Conservation (phyloP, 192 early-diverging fungal genomes). For the Podochytrium sp. region DNA sequence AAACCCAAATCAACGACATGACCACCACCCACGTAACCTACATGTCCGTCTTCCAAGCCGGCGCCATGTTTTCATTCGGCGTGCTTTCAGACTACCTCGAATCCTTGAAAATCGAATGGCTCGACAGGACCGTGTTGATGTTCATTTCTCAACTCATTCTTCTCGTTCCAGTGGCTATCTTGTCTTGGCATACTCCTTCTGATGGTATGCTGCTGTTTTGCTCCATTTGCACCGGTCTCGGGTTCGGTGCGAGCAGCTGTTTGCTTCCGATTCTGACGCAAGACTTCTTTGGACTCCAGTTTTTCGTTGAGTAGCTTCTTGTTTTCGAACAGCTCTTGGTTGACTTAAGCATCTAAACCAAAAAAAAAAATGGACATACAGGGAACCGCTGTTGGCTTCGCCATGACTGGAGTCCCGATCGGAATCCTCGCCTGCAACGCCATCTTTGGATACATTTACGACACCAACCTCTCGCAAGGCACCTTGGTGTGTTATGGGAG, state of each 20-base stretch:
- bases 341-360: too few relatives aligned
- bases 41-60: slow-evolving; percentile 33
- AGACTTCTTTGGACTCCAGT: slow-evolving; percentile 37
- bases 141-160: slow-evolving; percentile 13
- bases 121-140: slow-evolving; percentile 35
- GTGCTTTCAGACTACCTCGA: slow-evolving; percentile 17
- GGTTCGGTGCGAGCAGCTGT: slow-evolving; percentile 35
- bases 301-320: slow-evolving; percentile 27
- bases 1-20: background rate
- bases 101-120: background rate
- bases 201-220: slow-evolving; percentile 1
- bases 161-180: slow-evolving; percentile 1
- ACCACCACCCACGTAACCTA: slow-evolving; percentile 34
- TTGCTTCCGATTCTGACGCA: slow-evolving; percentile 35
- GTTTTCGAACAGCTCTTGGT: too few relatives aligned
- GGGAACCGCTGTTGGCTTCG: slow-evolving; percentile 42
- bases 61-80: slow-evolving; percentile 21
- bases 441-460: slow-evolving; percentile 37
- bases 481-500: slow-evolving; percentile 1
- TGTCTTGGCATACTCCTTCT: background rate
- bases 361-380: too few relatives aligned
- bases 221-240: slow-evolving; percentile 32
- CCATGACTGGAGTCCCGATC: slow-evolving; percentile 37
- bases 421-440: slow-evolving; percentile 36
- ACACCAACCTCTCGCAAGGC: background rate